Conservation (phyloP, 345 rosid species). For the Angophora floribunda region DNA sequence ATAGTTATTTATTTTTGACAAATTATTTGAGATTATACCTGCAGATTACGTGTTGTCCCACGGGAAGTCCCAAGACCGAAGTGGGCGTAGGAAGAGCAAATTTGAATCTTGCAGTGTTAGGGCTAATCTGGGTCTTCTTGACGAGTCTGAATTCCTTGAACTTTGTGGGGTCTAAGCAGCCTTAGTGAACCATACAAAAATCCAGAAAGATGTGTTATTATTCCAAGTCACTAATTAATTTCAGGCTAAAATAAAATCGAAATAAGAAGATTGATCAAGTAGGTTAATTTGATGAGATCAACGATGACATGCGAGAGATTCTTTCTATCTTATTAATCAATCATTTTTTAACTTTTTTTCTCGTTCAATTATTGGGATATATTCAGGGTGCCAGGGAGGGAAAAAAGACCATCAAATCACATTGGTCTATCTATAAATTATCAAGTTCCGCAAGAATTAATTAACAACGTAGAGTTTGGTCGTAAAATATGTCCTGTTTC, state of each 20-base stretch:
- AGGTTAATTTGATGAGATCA: background rate
- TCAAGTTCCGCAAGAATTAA: background rate
- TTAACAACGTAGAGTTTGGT: background rate
- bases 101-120: constrained; percentile 15
- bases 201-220: background rate
- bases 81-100: constrained; percentile 21
- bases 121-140: constrained; percentile 13
- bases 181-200: background rate
- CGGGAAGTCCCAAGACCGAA: constrained; percentile 24
- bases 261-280: background rate
- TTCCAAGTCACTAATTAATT: background rate
- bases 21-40: background rate
- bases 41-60: constrained; percentile 19
- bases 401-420: background rate
- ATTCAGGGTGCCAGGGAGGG: background rate
- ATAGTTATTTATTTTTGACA: background rate
- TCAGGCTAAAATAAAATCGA: background rate
- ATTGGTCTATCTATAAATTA: background rate
- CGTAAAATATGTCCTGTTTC: background rate
- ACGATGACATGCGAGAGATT: background rate
- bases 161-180: constrained; percentile 17
- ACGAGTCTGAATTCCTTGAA: constrained; percentile 27
- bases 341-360: background rate
- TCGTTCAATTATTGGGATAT: background rate
- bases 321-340: background rate